Evolutionary conservation across 352 stramenopile species (phyloP), one percentile per base, ranked within the genome.

Genomic region (Globisporangium middletonii): DNA sequence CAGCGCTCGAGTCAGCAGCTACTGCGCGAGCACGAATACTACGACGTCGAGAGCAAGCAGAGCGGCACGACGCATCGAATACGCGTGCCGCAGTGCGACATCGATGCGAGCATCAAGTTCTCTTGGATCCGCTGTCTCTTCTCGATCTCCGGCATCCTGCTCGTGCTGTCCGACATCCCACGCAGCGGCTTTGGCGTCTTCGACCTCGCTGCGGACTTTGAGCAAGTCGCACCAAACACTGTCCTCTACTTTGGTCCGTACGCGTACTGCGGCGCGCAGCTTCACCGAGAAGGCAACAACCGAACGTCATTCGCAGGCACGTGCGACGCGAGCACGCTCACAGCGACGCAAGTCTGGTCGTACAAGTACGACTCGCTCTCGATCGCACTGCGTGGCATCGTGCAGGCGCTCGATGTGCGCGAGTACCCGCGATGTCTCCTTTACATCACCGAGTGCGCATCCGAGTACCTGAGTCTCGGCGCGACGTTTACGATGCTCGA

Each of bases 151-250:
- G 59, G 63, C 4, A 30, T 80, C 13, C 37, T 68, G 8, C 65
- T 86, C 5, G 60, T 73, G 4, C 16, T 71, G 26, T 73, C 72
- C 2, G 74, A 87, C 26, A 78, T 87, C 19, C 72, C 72, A n/a
- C 72, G 77, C 11, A 78, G 72, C 0, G 74, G 77, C 2, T 59
- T 81, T 18, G 69, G 69, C 1, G 54, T 73, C 4, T 33, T 15
- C 12, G 13, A 41, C 13, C 18, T 57, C 43, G 6, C 18, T 73
- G 5, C 35, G 41, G 1, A 27, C 60, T 1, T 70, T 60, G 6
- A 70, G 64, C 0, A 30, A 6, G 56, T 75, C 11, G 65, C 65
- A 15, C 73, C 73, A 0, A 58, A 65, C 37, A 72, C 64, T 0
- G 62, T 57, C 2, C 60, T 80, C 46, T 68, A 59, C 19, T 88